Percentiles rank a stretch among this genome's conserved stretches.
phyloP scores from a whole-genome alignment of 2,329 filamentous ascomycete genomes.

The Pseudocercospora vitis region DNA sequence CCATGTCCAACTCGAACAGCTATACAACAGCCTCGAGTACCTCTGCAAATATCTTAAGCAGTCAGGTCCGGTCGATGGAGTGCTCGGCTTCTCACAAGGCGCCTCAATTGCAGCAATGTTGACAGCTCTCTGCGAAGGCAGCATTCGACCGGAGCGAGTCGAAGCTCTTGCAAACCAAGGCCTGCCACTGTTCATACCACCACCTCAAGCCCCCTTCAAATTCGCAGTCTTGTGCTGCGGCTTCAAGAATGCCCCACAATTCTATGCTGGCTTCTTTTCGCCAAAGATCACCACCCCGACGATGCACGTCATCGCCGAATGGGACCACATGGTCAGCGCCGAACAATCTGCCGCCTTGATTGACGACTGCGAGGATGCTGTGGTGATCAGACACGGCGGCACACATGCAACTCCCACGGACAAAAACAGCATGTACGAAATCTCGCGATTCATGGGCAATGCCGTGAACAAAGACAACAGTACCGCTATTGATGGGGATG shows the following conservation, averaged over 20 bases:
- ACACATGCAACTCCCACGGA: slow-evolving; percentile 23
- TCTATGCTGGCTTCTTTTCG: slow-evolving; percentile 25
- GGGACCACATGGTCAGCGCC: slow-evolving; percentile 24
- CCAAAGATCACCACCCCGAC: slow-evolving; percentile 23
- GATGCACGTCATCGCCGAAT: slow-evolving; percentile 21
- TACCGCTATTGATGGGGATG: neutral
- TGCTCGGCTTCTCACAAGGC: slow-evolving; percentile 25
- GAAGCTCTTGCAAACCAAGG: slow-evolving; percentile 19
- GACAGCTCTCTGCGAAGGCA: slow-evolving; percentile 22
- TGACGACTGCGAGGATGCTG: slow-evolving; percentile 13
- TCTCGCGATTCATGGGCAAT: slow-evolving; percentile 19
- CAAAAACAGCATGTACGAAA: slow-evolving; percentile 18
- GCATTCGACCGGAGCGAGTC: slow-evolving; percentile 16
- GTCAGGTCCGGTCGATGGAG: slow-evolving; percentile 22
- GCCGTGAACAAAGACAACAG: slow-evolving; percentile 9
- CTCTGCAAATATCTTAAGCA: slow-evolving; percentile 23
- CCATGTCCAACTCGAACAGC: slow-evolving; percentile 22
- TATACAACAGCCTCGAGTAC: slow-evolving; percentile 22
- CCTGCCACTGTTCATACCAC: slow-evolving; percentile 19
- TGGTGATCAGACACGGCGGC: slow-evolving; percentile 18
- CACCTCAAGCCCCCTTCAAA: slow-evolving; percentile 26
- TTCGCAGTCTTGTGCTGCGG: slow-evolving; percentile 25
- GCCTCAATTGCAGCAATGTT: slow-evolving; percentile 33
- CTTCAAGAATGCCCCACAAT: slow-evolving; percentile 20
- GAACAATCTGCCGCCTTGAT: slow-evolving; percentile 17